phyloP scores from a whole-genome alignment of 1,139 yeast genomes.

The Saccharomyces hybrid region DNA sequence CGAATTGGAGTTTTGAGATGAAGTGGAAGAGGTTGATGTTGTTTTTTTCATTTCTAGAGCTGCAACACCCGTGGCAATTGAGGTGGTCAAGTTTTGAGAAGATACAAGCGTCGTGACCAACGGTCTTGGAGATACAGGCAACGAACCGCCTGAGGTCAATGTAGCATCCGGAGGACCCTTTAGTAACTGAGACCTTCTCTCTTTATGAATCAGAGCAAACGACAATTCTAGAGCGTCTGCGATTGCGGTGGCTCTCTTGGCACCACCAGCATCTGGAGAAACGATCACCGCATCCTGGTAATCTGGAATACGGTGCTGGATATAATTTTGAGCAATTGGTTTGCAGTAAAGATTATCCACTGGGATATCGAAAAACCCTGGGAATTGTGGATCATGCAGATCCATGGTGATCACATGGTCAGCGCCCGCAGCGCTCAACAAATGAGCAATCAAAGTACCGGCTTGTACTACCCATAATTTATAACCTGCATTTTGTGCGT shows the following conservation, averaged over 20 bases:
- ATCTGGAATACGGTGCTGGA: slow-evolving; percentile 61
- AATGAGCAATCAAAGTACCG: slow-evolving; percentile 84
- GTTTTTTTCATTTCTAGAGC: slow-evolving; percentile 4
- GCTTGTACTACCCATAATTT: slow-evolving; percentile 95
- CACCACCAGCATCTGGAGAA: slow-evolving; percentile 97
- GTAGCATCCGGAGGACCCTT: slow-evolving; percentile 32
- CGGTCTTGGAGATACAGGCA: slow-evolving; percentile 22
- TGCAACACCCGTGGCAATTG: neutral
- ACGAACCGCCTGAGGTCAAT: slow-evolving; percentile 27
- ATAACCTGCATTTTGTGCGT: slow-evolving; percentile 53
- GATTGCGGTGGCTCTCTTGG: slow-evolving; percentile 87
- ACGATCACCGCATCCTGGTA: slow-evolving; percentile 78
- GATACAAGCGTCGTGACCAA: slow-evolving; percentile 16
- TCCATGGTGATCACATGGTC: slow-evolving; percentile 97
- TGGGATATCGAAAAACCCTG: slow-evolving; percentile 87
- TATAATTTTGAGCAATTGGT: slow-evolving; percentile 76
- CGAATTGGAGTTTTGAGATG: slow-evolving; percentile 7
- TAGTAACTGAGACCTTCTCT: slow-evolving; percentile 50
- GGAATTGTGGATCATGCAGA: slow-evolving; percentile 90
- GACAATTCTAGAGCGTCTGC: slow-evolving; percentile 87
- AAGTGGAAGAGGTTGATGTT: slow-evolving; percentile 1
- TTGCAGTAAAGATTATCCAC: slow-evolving; percentile 85
- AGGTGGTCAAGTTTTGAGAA: slow-evolving; percentile 1
- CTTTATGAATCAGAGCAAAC: slow-evolving; percentile 94
- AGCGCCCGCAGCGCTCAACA: slow-evolving; percentile 89